Base-by-base conservation (phyloP, 495 filamentous ascomycete genomes). In the Penicillium coprophilum region DNA sequence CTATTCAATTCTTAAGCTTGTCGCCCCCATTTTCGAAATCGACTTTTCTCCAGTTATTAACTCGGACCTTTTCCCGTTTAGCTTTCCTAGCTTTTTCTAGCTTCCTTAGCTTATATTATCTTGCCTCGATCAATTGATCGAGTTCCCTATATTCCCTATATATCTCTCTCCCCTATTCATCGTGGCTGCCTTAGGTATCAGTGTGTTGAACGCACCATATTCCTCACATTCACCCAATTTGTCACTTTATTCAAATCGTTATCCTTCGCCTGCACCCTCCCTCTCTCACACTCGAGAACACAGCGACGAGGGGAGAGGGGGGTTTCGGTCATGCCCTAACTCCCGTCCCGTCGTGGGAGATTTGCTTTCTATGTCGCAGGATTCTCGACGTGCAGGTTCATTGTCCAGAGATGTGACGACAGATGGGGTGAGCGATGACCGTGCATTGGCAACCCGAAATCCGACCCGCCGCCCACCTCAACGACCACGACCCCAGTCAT, bases 351-450 rank as follows among this genome's bases (percentile, higher is more conserved):
- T 51, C 49, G 47, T 65, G 55, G 62, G 62, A 67, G 66, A 74
- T 53, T 61, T 70, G 72, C 62, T 66, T 64, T 74, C 74, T 63
- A 82, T 82, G 80, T 81, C 80, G 73, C 71, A 76, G 65, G 65
- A 69, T 50, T 59, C 69, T 56, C 59, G 70, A 47, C 65, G 65
- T 49, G 62, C 72, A 59, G 72, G 62, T 59, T 64, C 59, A 50
- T 55, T 61, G 59, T 59, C 67, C 47, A 68, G 68, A 53, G 68
- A 70, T 66, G 63, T 59, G 47, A 53, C 58, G 48, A 32, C 46
- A 11, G 66, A 70, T 51, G 56, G 47, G 56, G 70, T 24, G 71
- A 72, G n/a, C 39, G 62, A 65, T 52, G 69, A 72, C 48, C 58
- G 65, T 48, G 58, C 52, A n/a, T 49, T 52, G 31, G 46, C 60